These are phyloP conservation scores for Naganishia albida DNA, from an alignment of 1,284 basidiomycete species.

Conservation along the genomic window DNA sequence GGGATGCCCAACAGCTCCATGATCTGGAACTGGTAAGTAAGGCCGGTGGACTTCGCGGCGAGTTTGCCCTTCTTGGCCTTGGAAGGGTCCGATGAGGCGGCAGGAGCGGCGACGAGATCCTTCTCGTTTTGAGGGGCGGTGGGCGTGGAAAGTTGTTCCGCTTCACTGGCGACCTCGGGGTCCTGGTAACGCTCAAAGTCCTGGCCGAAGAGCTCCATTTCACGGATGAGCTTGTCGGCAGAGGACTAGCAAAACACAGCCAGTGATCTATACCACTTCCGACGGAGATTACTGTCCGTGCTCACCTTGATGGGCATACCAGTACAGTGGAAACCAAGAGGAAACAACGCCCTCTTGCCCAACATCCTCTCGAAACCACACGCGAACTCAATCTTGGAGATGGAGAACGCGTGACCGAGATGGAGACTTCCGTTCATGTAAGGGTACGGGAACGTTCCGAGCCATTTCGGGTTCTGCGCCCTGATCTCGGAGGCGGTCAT, in stretches of 20 bases:
- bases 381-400: constrained; percentile 97
- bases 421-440: constrained; percentile 99
- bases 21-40: constrained; percentile 98
- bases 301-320: constrained; percentile 98
- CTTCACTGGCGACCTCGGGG: constrained; percentile 35
- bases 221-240: constrained; percentile 94
- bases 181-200: constrained; percentile 76
- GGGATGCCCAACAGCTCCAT: constrained; percentile 92
- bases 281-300: not conserved
- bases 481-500: constrained; percentile 60
- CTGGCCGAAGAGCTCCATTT: constrained; percentile 92
- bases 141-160: constrained; percentile 24
- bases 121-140: constrained; percentile 34
- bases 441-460: constrained; percentile 90
- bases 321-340: constrained; percentile 93
- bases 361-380: constrained; percentile 94
- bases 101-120: constrained; percentile 43
- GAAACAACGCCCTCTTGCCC: constrained; percentile 92
- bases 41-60: constrained; percentile 86
- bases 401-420: constrained; percentile 96
- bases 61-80: constrained; percentile 98
- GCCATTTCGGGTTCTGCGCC: constrained; percentile 86
- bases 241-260: constrained; percentile 66
- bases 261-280: not conserved
- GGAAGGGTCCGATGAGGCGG: constrained; percentile 49